Base-by-base conservation (phyloP, 129 eudicot genomes). In the Flaveria brownii region DNA sequence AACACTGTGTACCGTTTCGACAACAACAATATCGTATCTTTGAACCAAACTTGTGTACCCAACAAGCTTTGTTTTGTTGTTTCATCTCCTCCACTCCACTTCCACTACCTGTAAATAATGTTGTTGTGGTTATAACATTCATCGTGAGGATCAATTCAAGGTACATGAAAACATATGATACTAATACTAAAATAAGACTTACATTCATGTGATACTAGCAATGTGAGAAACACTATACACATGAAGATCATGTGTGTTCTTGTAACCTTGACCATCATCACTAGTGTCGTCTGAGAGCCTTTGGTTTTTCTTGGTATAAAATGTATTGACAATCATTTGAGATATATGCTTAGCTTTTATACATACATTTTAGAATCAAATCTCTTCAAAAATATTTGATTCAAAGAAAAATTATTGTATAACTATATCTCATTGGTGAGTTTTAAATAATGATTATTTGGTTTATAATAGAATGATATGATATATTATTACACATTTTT, bases 201-300 rank as follows among this genome's bases (percentile, higher is more conserved):
- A 68, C 73, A 68, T 68, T 45, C 73, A 68, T 68, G 73, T 10
- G 73, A 68, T 17, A 45, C 73, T 43, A 68, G 36, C 73, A 68
- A 68, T 22, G 73, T 68, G 73, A 68, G 39, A 23, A 68, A 47
- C 73, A 68, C 5, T 20, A 68, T 22, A 45, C 56, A 68, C 14
- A 45, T 43, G 55, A 23, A 11, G 41, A 68, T 68, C 56, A 39
- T 45, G 22, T 45, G 33, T 68, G 73, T 43, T 20, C 73, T 68
- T 12, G 20, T 68, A 45, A 68, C 57, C 73, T 68, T 68, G 8
- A 8, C 73, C 73, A 68, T 68, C 2, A 1, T 68, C 14, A 18
- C 28, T 56, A 18, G 61, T 55, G 61, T 55, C 7, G 11, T 55
- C 0, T 4, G 25, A 55, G 9, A 16, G 41, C 7, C 6, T 52